Evolutionary conservation across 164 flowering plant species (phyloP), one percentile per base, ranked within the genome.

Genomic region (Dillenia suffruticosa): DNA sequence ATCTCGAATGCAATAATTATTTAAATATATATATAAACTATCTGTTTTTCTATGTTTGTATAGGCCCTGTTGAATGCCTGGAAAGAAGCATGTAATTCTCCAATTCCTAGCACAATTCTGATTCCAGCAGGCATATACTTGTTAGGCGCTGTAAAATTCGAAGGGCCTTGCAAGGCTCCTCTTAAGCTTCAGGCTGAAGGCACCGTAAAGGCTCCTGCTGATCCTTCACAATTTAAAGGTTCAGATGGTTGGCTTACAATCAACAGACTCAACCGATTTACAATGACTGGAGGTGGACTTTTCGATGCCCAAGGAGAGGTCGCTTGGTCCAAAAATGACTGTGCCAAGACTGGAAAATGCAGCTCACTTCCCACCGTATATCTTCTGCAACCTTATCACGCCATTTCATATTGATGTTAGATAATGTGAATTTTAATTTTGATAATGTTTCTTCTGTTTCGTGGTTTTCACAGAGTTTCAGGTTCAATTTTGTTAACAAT

Each of bases 131-230:
- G 81, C 22, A 61, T 10, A 0, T 81, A 64, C 57, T 7, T 53
- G 40, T 62, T 64, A 0, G 69, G 68, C 9, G 26, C 51, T 7
- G 15, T 72, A 53, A 54, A 12, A 14, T 69, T 79, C 51, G 22
- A 46, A 10, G 83, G 83, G 3, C 86, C 83, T 11, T 79, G 86
- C 66, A 77, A 70, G 61, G 65, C 70, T 1, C 56, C 69, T 0
- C 46, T 81, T 2, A 16, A 55, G 15, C 0, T 81, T 44, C 44
- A 52, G 22, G 15, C 73, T 46, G 24, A 67, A 44, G 81, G 83
- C 5, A 71, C 12, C 15, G 12, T 79, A 24, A 61, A 56, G 51
- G 81, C 81, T 13, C 79, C 77, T 0, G 8, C 68, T 1, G 75
- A 70, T 32, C 54, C 43, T 11, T 26, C 12, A 8, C 63, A 48